These are phyloP conservation scores for Saccharum officinarum DNA, from an alignment of 176 grass and related monocot species.

Conservation along the genomic window DNA sequence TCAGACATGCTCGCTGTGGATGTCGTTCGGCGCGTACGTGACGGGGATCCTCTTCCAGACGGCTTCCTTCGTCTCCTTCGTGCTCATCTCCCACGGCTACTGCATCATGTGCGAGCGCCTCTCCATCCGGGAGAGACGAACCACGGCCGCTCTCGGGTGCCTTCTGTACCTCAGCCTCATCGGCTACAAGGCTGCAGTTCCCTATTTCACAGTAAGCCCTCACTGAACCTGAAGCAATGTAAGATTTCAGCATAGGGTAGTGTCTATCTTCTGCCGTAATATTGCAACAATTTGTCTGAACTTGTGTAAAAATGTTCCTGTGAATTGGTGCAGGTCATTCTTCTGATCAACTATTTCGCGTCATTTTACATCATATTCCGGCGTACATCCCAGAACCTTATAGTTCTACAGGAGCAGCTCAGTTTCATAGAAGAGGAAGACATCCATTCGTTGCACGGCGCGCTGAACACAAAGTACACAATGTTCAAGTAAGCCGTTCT, in stretches of 20 bases:
- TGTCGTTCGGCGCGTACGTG: conserved; percentile 96
- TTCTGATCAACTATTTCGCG: conserved; percentile 66
- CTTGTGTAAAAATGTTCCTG: not conserved
- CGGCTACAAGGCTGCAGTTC: conserved; percentile 83
- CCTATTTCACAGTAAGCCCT: conserved; percentile 75
- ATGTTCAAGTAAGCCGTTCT: conserved; percentile 80
- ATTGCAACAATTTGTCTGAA: not conserved
- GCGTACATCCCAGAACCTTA: conserved; percentile 68
- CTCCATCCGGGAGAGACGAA: conserved; percentile 72
- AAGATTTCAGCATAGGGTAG: too few species aligned
- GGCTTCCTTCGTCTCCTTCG: conserved; percentile 80
- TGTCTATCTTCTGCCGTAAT: too few species aligned
- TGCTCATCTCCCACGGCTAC: conserved; percentile 94
- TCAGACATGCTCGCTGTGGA: conserved; percentile 88
- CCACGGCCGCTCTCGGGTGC: conserved; percentile 62
- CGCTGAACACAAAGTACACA: conserved; percentile 81
- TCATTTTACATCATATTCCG: conserved; percentile 85
- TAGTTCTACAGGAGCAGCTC: conserved; percentile 75
- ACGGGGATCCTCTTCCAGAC: conserved; percentile 98
- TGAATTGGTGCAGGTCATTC: conserved; percentile 51
- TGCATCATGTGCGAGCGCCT: conserved; percentile 93
- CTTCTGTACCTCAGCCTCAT: conserved; percentile 89
- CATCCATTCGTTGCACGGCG: conserved; percentile 67
- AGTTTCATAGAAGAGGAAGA: conserved; percentile 78
- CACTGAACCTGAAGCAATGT: not conserved